A percentile compares a stretch with the other conserved stretches of the same genome.
Evolutionary conservation across 164 flowering plant species (phyloP).

Genomic region (Cinnamomum chago): DNA sequence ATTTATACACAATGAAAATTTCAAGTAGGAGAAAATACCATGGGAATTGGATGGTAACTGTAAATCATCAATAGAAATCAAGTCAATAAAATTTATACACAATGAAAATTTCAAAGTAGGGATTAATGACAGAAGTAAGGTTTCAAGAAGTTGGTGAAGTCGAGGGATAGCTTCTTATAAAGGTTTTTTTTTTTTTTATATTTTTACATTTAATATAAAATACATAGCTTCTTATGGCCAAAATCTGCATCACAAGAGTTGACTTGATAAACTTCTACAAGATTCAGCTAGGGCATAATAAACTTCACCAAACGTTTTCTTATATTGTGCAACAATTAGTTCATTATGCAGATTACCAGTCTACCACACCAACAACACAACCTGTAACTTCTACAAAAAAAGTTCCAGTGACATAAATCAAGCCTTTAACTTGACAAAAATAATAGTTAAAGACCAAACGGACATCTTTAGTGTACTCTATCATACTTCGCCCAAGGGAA

Average conservation of each 20-base stretch:
- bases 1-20: not conserved
- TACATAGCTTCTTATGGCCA: not conserved
- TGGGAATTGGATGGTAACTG: constrained; percentile 94
- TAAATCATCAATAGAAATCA: constrained; percentile 17
- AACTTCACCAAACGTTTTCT: not conserved
- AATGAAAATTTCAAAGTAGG: not conserved
- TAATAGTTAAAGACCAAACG: not conserved
- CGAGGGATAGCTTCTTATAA: no score
- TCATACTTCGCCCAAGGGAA: not conserved
- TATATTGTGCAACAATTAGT: not conserved
- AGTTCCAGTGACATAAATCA: no score
- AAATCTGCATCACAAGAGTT: not conserved
- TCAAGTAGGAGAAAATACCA: constrained; percentile 4
- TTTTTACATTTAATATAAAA: no score
- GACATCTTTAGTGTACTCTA: not conserved
- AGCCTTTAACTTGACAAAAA: not conserved
- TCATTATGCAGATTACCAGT: not conserved
- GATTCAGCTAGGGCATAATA: not conserved
- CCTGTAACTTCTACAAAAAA: not conserved
- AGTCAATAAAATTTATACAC: not conserved
- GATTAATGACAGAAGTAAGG: no score
- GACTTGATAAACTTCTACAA: not conserved
- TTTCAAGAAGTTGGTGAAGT: no score
- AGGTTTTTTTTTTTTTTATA: no score
- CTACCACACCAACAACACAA: not conserved